phyloP scores from a whole-genome alignment of 441 rosid genomes.

The Bocquillonia castaneifolia region DNA sequence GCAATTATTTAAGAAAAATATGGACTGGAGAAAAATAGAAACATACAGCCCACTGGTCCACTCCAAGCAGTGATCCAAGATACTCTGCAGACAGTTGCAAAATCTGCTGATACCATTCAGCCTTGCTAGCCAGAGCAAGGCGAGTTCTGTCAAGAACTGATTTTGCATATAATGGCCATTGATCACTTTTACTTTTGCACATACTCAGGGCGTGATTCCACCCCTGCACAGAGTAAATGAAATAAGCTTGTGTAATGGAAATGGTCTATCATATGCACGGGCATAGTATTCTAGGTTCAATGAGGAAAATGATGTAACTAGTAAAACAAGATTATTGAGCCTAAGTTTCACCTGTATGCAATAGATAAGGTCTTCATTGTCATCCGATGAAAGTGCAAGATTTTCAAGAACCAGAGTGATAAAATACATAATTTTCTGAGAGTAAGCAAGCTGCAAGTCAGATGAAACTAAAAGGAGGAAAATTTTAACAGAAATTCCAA shows the following conservation, averaged over 20 bases:
- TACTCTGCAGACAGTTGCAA: slow-evolving; percentile 95
- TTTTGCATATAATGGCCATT: slow-evolving; percentile 94
- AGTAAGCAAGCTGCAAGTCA: slow-evolving; percentile 16
- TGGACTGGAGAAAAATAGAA: slow-evolving; percentile 15
- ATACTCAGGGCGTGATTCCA: slow-evolving; percentile 70
- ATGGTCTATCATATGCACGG: slow-evolving; percentile 16
- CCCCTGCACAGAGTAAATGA: slow-evolving; percentile 47
- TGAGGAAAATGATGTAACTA: background rate
- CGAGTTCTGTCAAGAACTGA: slow-evolving; percentile 96
- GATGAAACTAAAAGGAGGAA: slow-evolving; percentile 17
- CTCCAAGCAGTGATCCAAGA: slow-evolving; percentile 87
- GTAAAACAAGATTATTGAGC: background rate
- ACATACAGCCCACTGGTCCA: slow-evolving; percentile 87
- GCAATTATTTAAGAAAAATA: slow-evolving; percentile 7
- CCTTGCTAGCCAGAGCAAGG: slow-evolving; percentile 79
- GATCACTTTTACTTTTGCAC: slow-evolving; percentile 51
- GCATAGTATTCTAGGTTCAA: background rate
- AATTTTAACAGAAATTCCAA: background rate
- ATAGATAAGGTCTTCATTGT: slow-evolving; percentile 88
- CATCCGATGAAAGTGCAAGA: slow-evolving; percentile 85
- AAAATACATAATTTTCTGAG: slow-evolving; percentile 87
- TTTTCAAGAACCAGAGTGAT: slow-evolving; percentile 86
- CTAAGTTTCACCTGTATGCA: slow-evolving; percentile 68
- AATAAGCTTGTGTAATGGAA: slow-evolving; percentile 8
- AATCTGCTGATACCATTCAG: slow-evolving; percentile 77